Conservation (phyloP, 495 filamentous ascomycete species). For the Neurospora tetraspora region DNA sequence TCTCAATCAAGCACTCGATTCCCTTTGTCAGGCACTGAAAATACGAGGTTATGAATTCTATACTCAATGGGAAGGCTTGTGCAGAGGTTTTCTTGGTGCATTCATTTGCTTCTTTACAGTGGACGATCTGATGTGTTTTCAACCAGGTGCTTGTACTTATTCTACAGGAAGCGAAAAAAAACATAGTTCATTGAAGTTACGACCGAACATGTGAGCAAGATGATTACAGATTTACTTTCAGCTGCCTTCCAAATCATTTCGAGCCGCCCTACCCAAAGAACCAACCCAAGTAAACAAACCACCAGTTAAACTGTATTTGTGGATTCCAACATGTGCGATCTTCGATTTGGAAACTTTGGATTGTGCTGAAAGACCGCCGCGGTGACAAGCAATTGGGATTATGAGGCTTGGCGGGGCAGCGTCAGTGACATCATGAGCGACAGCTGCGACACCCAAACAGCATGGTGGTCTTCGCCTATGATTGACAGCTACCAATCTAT, state of each 20-base stretch:
- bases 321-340: not conserved
- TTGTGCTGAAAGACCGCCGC: not conserved
- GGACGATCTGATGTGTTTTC: not conserved
- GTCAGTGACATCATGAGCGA: slow-evolving; percentile 9
- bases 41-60: not conserved
- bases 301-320: not conserved
- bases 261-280: not conserved
- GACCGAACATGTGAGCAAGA: not conserved
- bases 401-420: not conserved
- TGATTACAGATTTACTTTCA: not conserved
- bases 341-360: not conserved
- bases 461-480: too few species aligned
- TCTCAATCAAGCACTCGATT: slow-evolving; percentile 43
- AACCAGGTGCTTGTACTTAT: not conserved
- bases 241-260: not conserved
- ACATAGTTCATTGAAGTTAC: not conserved
- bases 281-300: not conserved
- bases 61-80: not conserved
- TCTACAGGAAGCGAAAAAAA: not conserved
- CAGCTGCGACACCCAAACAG: not conserved
- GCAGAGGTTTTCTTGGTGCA: not conserved
- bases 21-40: slow-evolving; percentile 26
- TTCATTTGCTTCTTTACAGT: not conserved
- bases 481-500: not conserved
- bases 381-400: not conserved